Percentiles rank a stretch among this genome's conserved stretches.
These are phyloP conservation scores for Calonectria ilicicola DNA, from an alignment of 2,329 filamentous ascomycete species.

Conservation along the genomic window DNA sequence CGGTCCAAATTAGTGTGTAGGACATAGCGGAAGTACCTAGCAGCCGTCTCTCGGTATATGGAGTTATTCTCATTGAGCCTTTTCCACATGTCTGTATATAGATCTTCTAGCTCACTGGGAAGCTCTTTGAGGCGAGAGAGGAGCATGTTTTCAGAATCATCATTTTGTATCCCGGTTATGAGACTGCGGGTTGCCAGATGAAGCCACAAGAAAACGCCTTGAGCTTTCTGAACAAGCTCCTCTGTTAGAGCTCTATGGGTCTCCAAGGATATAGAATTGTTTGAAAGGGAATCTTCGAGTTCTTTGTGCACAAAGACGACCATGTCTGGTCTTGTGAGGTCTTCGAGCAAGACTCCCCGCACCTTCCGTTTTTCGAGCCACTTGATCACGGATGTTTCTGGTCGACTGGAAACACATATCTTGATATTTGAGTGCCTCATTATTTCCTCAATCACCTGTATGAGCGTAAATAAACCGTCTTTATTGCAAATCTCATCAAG, in stretches of 20 bases:
- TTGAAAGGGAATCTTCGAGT: background rate
- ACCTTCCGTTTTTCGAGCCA: slow-evolving; percentile 3
- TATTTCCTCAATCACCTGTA: slow-evolving; percentile 9
- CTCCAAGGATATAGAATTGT: background rate
- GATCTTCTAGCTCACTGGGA: background rate
- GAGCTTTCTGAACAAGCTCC: slow-evolving; percentile 5
- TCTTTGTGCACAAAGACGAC: slow-evolving; percentile 4
- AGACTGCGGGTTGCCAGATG: slow-evolving; percentile 9
- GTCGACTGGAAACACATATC: slow-evolving; percentile 28
- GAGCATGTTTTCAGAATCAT: background rate
- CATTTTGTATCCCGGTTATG: background rate
- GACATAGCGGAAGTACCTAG: slow-evolving; percentile 9
- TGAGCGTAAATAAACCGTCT: slow-evolving; percentile 6
- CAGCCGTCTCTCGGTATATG: slow-evolving; percentile 13
- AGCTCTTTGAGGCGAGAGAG: background rate
- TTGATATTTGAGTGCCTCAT: slow-evolving; percentile 17
- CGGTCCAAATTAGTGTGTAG: background rate
- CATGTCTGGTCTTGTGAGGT: slow-evolving; percentile 26
- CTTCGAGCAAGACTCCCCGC: slow-evolving; percentile 6
- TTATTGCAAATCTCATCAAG: slow-evolving; percentile 29
- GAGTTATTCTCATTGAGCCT: slow-evolving; percentile 4
- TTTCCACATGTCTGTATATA: slow-evolving; percentile 29
- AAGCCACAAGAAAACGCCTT: slow-evolving; percentile 23
- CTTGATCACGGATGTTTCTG: slow-evolving; percentile 14
- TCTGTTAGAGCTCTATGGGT: background rate